Base-by-base conservation (phyloP, 208 protist species). In the Crithidia sp. region DNA sequence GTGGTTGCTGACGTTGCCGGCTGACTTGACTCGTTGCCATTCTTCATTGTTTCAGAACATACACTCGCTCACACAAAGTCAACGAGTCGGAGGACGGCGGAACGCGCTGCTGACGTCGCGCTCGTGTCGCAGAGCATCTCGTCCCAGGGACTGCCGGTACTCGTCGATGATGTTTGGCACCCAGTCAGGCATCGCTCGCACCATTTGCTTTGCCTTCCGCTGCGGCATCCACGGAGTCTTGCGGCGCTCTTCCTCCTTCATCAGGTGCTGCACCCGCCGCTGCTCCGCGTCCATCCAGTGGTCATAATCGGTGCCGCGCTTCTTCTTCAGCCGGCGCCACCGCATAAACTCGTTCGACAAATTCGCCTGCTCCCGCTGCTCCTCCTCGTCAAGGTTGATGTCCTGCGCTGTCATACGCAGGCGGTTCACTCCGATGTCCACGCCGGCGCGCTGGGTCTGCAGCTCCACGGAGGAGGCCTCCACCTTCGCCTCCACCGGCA, bases 121-220 rank as follows among this genome's bases (percentile, higher is more conserved):
- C 76, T 97, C 90, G n/a, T 88, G 72, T 4, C 70, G 55, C 4
- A 97, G 79, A 2, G 72, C 76, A 67, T 95, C 90, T n/a, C 92
- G 84, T 52, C 92, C 90, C 4, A 93, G 76, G 0, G 90, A 83
- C 72, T 87, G 81, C 17, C 92, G 89, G 61, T 97, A 97, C 62
- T 97, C 92, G 57, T 97, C 89, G 61, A 97, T 88, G 39, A 97
- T 95, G 71, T 97, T 95, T 7, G 92, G 92, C 56, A 94, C 89
- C 75, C 82, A 93, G 19, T 81, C 72, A 2, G 90, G 87, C 84
- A 94, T 83, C 4, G 84, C 78, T 12, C 63, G 60, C 53, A 47
- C 59, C 28, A 28, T 28, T 28, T 28, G 28, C 36, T 74, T 73
- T 3, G 9, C 39, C 37, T 83, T 63, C 40, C 69, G 40, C 9